These are phyloP conservation scores for Nannochloris sp. DNA, from an alignment of 139 green algal species.

Conservation along the genomic window DNA sequence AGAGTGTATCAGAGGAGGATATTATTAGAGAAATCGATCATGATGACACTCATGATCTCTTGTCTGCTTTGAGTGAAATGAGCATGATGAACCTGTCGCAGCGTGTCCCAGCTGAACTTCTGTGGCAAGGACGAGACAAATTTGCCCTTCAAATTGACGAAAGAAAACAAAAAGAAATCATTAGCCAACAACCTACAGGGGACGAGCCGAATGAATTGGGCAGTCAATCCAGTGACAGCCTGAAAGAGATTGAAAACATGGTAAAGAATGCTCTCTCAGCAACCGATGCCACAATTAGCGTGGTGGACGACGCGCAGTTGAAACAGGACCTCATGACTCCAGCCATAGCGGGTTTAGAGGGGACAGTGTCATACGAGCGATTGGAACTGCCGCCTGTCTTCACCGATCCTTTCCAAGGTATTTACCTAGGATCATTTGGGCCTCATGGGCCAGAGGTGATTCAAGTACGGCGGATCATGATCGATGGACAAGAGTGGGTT, in stretches of 20 bases:
- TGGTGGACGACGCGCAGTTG: background rate
- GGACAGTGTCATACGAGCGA: background rate
- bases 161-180: constrained; percentile 4
- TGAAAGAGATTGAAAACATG: constrained; percentile 1
- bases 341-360: background rate
- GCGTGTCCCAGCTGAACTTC: background rate
- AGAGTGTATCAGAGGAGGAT: background rate
- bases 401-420: constrained; percentile 52
- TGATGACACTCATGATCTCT: background rate
- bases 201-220: no score
- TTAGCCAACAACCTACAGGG: background rate
- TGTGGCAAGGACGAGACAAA: background rate
- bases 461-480: constrained; percentile 36
- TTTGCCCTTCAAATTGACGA: background rate
- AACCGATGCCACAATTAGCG: background rate
- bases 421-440: constrained; percentile 83
- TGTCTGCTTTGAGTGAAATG: background rate
- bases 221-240: background rate
- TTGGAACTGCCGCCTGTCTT: constrained; percentile 10
- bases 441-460: constrained; percentile 80
- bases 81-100: background rate
- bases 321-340: background rate
- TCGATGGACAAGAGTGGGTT: constrained; percentile 58
- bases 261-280: background rate
- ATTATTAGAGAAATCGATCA: background rate